phyloP scores from a whole-genome alignment of 108 stramenopile genomes.

The Craspedostauros australis region DNA sequence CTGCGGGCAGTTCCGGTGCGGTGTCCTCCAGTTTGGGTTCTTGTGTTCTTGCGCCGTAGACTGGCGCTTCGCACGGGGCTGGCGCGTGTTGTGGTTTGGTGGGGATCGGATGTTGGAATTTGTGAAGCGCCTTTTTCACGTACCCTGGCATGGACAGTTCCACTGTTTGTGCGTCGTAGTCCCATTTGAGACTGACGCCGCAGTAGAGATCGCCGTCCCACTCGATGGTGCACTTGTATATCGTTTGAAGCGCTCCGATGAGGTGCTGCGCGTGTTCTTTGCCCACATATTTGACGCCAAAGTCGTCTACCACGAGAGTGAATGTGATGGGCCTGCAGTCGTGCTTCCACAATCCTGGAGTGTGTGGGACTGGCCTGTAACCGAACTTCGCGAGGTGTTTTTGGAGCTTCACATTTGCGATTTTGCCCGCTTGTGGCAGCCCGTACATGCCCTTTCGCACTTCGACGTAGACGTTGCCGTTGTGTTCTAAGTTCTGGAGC shows the following conservation, averaged over 20 bases:
- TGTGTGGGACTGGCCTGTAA: conserved; percentile 12
- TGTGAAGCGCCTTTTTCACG: conserved; percentile 22
- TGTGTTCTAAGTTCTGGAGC: conserved; percentile 2
- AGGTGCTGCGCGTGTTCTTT: conserved; percentile 32
- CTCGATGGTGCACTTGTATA: conserved; percentile 11
- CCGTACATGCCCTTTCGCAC: conserved; percentile 40
- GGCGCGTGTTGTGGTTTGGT: conserved; percentile 32
- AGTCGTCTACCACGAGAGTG: conserved; percentile 49
- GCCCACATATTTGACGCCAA: conserved; percentile 34
- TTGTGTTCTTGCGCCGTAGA: conserved; percentile 31
- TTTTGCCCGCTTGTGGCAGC: conserved; percentile 33
- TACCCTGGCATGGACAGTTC: conserved; percentile 43
- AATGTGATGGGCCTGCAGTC: conserved; percentile 16
- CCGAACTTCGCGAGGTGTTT: conserved; percentile 11
- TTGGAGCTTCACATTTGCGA: conserved; percentile 24
- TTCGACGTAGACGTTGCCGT: conserved; percentile 8
- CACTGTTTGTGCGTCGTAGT: conserved; percentile 26
- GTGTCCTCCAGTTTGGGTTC: conserved; percentile 27
- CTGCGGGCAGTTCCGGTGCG: conserved; percentile 3
- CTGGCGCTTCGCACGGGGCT: conserved; percentile 13
- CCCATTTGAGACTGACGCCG: conserved; percentile 33
- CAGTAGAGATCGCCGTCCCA: conserved; percentile 18
- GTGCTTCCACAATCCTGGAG: conserved; percentile 37
- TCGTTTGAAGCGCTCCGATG: conserved; percentile 13
- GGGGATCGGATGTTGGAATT: conserved; percentile 30